Evolutionary conservation across 1,284 basidiomycete genomes (phyloP), one percentile per base, ranked within the genome.

Genomic region (Rugiboletus extremiorientalis): DNA sequence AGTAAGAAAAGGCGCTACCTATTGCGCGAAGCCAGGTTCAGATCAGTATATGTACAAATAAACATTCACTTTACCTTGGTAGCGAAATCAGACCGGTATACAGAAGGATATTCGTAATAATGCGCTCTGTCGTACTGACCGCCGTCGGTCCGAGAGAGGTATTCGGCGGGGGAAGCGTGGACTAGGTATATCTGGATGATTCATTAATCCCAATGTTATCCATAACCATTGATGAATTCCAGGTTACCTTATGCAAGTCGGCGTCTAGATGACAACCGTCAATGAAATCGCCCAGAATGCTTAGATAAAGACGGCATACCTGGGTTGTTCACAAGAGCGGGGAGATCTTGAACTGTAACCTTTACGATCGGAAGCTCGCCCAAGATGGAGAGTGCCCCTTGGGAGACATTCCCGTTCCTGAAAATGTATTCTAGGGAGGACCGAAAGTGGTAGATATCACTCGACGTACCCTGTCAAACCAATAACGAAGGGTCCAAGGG

Each of bases 1-100:
- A 0, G 91, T 92, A 5, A 93, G 76, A 71, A 92, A 93, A 0
- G 91, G 94, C 1, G 92, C 91, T 40, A 95, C 79, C 90, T 92
- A 55, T n/a, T n/a, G 5, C 6, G 15, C 18, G 15, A 15, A 43
- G 12, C 28, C 43, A 23, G 27, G 27, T 36, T 52, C 45, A 34
- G 38, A 52, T 33, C 28, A 8, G 42, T 15, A 20, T 6, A 52
- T 25, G 30, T 42, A 53, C 16, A 20, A 49, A 53, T 11, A 44
- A 49, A 43, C 40, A 10, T 37, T 30, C 16, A 25, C 36, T 44
- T 27, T 61, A 91, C 92, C 75, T 82, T 85, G 18, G 83, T 79
- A 50, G 83, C 79, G 66, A 96, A 95, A 3, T 79, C 75, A 11
- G 89, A 91, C 14, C 72, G 72, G 72, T 90, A 95, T 8, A 76